These are phyloP conservation scores for Aspergillus thermomutatus DNA, from an alignment of 2,329 filamentous ascomycete species.

Conservation along the genomic window DNA sequence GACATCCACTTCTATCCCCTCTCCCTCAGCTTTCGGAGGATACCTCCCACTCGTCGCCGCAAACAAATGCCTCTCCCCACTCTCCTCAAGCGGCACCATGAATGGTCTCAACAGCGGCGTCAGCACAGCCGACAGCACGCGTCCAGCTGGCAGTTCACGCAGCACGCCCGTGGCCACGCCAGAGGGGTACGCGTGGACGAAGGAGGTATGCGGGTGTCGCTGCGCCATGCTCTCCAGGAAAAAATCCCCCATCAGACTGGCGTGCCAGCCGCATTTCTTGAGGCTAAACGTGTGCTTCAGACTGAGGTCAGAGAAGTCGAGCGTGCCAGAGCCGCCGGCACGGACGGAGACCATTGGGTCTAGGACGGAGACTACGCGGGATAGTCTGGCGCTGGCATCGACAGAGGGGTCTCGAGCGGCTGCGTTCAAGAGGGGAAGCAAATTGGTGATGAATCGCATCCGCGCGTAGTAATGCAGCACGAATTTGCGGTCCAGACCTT, in stretches of 20 bases:
- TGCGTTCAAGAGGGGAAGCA: constrained; percentile 36
- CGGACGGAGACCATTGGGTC: constrained; percentile 20
- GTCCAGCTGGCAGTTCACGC: constrained; percentile 34
- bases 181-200: constrained; percentile 43
- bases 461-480: constrained; percentile 47
- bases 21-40: constrained; percentile 8
- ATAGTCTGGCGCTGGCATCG: constrained; percentile 15
- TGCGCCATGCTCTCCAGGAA: constrained; percentile 29
- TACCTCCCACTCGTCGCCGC: constrained; percentile 32
- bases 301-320: constrained; percentile 42
- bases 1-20: constrained; percentile 6
- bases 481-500: constrained; percentile 47
- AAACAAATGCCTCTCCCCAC: constrained; percentile 46
- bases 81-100: constrained; percentile 28
- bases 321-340: constrained; percentile 30
- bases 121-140: constrained; percentile 11
- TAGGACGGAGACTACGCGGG: constrained; percentile 42
- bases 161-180: constrained; percentile 38
- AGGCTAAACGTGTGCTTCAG: constrained; percentile 36
- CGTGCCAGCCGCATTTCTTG: constrained; percentile 34
- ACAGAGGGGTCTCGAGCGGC: constrained; percentile 2
- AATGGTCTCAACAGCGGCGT: constrained; percentile 15
- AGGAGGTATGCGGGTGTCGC: constrained; percentile 25
- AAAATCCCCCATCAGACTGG: constrained; percentile 38
- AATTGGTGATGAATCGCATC: constrained; percentile 42